phyloP scores from a whole-genome alignment of 2,329 filamentous ascomycete species.

The Trichoderma atroviride region DNA sequence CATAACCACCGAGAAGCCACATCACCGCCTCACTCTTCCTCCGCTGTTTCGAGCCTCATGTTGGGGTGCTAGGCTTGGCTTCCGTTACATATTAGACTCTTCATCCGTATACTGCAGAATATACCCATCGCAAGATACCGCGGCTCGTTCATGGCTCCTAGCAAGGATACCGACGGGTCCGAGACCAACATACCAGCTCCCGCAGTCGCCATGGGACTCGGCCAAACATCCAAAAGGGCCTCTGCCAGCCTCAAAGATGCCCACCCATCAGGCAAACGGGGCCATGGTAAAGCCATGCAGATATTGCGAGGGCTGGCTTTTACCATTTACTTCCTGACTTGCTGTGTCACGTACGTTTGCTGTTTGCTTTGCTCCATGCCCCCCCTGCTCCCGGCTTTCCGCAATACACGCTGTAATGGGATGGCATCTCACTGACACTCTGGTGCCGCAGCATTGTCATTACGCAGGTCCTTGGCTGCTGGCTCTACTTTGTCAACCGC shows the following conservation, averaged over 20 bases:
- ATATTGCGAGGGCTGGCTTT: conserved; percentile 56
- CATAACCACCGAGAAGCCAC: conserved; percentile 4
- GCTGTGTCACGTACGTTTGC: conserved; percentile 52
- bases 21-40: conserved; percentile 8
- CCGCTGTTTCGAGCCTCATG: not conserved
- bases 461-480: conserved; percentile 75
- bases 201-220: conserved; percentile 35
- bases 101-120: not conserved
- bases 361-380: not conserved
- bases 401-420: not conserved
- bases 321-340: conserved; percentile 54
- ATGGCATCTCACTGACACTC: conserved; percentile 24
- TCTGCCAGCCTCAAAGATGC: conserved; percentile 27
- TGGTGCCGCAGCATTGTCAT: conserved; percentile 56
- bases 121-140: not conserved
- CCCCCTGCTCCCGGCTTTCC: not conserved
- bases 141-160: conserved; percentile 34
- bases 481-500: conserved; percentile 74
- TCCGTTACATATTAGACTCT: not conserved
- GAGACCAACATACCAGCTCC: conserved; percentile 38
- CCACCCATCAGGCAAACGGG: conserved; percentile 59
- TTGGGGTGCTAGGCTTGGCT: not conserved
- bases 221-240: conserved; percentile 28
- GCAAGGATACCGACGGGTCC: conserved; percentile 31
- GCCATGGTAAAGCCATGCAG: conserved; percentile 55